Percentiles rank a stretch among this genome's conserved stretches.
Conservation (phyloP, 345 rosid genomes). For the Gossypium australe region DNA sequence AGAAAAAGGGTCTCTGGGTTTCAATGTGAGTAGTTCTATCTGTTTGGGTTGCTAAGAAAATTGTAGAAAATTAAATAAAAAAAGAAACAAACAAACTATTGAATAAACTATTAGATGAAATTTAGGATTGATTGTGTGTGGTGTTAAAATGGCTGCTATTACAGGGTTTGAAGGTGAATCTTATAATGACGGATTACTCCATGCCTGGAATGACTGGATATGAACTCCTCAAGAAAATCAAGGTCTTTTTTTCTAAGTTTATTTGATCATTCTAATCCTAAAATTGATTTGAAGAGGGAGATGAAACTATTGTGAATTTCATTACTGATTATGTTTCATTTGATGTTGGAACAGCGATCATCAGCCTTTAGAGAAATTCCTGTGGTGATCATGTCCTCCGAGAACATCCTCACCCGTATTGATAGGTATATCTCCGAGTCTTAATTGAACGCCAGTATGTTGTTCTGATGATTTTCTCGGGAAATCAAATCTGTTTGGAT, state of each 20-base stretch:
- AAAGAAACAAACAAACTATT: too few species aligned
- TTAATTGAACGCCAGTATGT: background rate
- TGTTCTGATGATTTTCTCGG: background rate
- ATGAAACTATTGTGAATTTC: background rate
- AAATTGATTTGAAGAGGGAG: background rate
- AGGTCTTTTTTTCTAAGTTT: conserved; percentile 27
- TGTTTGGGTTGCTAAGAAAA: conserved; percentile 20
- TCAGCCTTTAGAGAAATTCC: conserved; percentile 70
- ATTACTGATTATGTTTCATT: background rate
- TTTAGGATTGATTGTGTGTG: background rate
- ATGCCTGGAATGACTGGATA: conserved; percentile 92
- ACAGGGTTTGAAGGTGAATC: conserved; percentile 69
- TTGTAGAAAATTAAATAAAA: background rate
- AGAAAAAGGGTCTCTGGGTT: conserved; percentile 47
- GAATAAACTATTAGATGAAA: background rate
- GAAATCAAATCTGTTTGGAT: background rate
- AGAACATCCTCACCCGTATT: conserved; percentile 62
- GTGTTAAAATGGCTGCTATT: conserved; percentile 1
- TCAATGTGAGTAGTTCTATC: conserved; percentile 43
- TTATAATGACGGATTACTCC: conserved; percentile 77
- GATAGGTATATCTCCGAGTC: conserved; percentile 43
- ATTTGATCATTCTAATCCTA: background rate
- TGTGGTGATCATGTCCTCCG: conserved; percentile 86
- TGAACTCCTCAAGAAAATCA: conserved; percentile 70
- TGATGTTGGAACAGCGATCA: conserved; percentile 44